Conservation (phyloP, 768 basidiomycete genomes). For the Tylopilus sp. region DNA sequence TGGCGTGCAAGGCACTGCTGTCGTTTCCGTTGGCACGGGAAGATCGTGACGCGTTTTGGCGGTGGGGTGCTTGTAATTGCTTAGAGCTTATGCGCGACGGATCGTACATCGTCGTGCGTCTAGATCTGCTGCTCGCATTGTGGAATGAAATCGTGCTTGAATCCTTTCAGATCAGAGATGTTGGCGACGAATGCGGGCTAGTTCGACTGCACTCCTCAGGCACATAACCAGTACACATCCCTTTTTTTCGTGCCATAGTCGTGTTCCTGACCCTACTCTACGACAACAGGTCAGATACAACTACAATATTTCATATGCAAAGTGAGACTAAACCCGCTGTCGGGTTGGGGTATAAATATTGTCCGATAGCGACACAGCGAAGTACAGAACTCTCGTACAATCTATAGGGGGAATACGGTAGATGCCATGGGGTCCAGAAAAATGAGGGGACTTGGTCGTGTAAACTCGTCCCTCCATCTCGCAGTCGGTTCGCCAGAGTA, state of each 20-base stretch:
- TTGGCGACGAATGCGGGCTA: no score
- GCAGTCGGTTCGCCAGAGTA: conserved; percentile 2
- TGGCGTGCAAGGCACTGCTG: neutral
- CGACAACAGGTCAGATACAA: conserved; percentile 1
- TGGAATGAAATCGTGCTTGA: neutral
- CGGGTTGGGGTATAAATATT: conserved; percentile 1
- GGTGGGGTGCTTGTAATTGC: neutral
- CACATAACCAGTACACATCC: no score
- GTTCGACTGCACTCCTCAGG: no score
- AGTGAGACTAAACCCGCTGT: conserved; percentile 12
- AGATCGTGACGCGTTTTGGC: conserved; percentile 11
- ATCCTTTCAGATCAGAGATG: no score
- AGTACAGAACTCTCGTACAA: neutral
- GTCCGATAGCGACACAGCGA: neutral
- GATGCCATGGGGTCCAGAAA: conserved; percentile 3
- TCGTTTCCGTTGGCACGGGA: conserved; percentile 9
- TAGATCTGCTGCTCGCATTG: neutral
- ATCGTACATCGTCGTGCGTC: neutral
- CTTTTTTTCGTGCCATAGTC: no score
- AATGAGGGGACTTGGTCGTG: conserved; percentile 10
- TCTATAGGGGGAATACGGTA: neutral
- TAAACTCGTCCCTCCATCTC: conserved; percentile 1
- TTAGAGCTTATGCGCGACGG: neutral
- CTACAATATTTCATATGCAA: conserved; percentile 11
- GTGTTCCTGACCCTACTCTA: no score